A percentile compares a stretch with the other conserved stretches of the same genome.
Evolutionary conservation across 495 filamentous ascomycete species (phyloP).

Genomic region (Hyaloscypha hepaticicola): DNA sequence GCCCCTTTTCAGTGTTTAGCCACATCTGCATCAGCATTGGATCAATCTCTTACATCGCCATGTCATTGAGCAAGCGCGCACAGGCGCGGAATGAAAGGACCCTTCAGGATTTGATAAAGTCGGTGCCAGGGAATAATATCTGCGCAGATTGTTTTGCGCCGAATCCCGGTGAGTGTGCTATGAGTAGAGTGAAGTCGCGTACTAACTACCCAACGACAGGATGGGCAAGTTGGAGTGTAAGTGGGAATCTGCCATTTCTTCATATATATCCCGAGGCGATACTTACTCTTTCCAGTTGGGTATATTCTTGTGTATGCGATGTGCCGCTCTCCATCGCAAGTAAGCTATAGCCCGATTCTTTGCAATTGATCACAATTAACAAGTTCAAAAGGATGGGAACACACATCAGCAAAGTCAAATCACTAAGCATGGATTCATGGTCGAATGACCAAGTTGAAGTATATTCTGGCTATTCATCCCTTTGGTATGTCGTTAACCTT

Average conservation of each 20-base stretch:
- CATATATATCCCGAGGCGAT: background rate
- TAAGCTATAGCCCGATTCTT: slow-evolving; percentile 61
- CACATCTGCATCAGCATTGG: slow-evolving; percentile 8
- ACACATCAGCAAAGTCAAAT: slow-evolving; percentile 7
- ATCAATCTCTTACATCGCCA: slow-evolving; percentile 30
- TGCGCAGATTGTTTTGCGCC: slow-evolving; percentile 91
- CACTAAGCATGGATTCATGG: slow-evolving; percentile 4
- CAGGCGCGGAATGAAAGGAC: slow-evolving; percentile 93
- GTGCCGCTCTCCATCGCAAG: slow-evolving; percentile 93
- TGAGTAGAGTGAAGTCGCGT: background rate
- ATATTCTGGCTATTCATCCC: slow-evolving; percentile 32
- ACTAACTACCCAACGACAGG: slow-evolving; percentile 48
- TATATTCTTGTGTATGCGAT: slow-evolving; percentile 96
- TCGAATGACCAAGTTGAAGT: slow-evolving; percentile 90
- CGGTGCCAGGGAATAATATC: slow-evolving; percentile 85
- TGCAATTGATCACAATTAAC: slow-evolving; percentile 69
- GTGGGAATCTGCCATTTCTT: slow-evolving; percentile 31
- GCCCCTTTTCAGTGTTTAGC: slow-evolving; percentile 6
- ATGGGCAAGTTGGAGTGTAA: slow-evolving; percentile 99
- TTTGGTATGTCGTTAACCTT: slow-evolving; percentile 27
- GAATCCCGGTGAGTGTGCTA: slow-evolving; percentile 76
- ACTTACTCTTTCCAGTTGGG: slow-evolving; percentile 62
- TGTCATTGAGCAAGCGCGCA: slow-evolving; percentile 82
- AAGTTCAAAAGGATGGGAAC: slow-evolving; percentile 58
- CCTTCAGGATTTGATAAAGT: slow-evolving; percentile 85